Base-by-base conservation (phyloP, 345 rosid genomes). In the Hypericum androsaemum region DNA sequence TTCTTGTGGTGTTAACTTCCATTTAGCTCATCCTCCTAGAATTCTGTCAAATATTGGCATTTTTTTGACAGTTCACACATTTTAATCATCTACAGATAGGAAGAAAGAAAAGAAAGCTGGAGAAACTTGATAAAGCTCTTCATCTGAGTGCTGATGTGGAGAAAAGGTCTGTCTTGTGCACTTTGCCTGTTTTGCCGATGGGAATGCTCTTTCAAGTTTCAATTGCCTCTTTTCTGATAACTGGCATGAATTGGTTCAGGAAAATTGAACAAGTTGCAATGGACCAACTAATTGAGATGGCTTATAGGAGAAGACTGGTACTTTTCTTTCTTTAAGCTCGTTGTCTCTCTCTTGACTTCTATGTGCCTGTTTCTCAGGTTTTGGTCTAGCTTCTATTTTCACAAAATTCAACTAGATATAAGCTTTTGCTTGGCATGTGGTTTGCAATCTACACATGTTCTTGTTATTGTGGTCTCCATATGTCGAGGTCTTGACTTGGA, bases 261-360 rank as follows among this genome's bases (percentile, higher is more conserved):
- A 81, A 71, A 43, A 41, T 74, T 32, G 98, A 83, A 73, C 70
- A 74, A 43, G 67, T 70, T 46, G 98, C 95, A 37, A 78, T 92
- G 86, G 80, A 88, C 64, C 92, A 86, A 61, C 94, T 85, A 64
- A 69, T 85, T 51, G 85, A 88, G 75, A 77, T 77, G 71, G 96
- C 96, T 50, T 80, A 83, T 74, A 81, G 58, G 64, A 88, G 79
- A 74, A 62, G 80, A 71, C 49, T 83, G 98, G 98, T 92, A 80
- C 61, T 43, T 37, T 57, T 52, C 32, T 22, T 22, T 22, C 4
- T 4, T 22, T 22, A 1, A 22, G 32, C 32, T 22, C 32, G 4
- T 22, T 22, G 4, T 22, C 32, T 22, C 2, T 22, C 2, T 1
- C 32, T n/a, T n/a, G 32, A 22, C 32, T 22, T 22, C 32, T 22